Percentiles rank a stretch among this genome's conserved stretches.
phyloP scores from a whole-genome alignment of 176 grass and related monocot species.

The Melocanna baccifera region DNA sequence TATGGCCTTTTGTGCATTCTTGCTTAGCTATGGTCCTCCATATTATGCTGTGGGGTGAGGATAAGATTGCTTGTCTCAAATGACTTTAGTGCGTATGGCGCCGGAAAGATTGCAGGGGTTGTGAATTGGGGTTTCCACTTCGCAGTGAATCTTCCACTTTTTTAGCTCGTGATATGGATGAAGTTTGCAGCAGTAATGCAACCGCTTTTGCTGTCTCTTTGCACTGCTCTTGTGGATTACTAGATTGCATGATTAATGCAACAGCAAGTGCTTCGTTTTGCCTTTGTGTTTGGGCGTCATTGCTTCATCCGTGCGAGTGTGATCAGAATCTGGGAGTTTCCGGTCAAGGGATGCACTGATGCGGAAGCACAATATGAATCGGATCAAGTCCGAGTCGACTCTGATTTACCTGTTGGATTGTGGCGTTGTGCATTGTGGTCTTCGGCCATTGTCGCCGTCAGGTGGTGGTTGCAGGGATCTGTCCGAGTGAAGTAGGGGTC shows the following conservation, averaged over 20 bases:
- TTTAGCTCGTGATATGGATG: conserved; percentile 24
- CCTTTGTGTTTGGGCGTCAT: not conserved
- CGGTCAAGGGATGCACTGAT: not conserved
- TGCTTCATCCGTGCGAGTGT: not conserved
- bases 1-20: not conserved
- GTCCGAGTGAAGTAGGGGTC: conserved; percentile 10
- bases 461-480: not conserved
- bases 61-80: conserved; percentile 29
- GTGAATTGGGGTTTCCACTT: conserved; percentile 14
- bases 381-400: not conserved
- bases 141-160: conserved; percentile 13
- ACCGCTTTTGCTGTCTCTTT: not conserved
- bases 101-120: not conserved
- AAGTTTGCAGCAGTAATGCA: conserved; percentile 4
- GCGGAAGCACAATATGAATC: conserved; percentile 5
- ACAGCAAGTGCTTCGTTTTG: not conserved
- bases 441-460: conserved; percentile 4
- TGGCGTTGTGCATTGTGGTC: not conserved
- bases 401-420: conserved; percentile 3
- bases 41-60: not conserved
- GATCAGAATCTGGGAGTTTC: not conserved
- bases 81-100: not conserved
- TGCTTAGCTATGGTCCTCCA: not conserved
- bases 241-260: not conserved
- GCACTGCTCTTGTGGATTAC: not conserved